Evolutionary conservation across 345 rosid genomes (phyloP).

Genomic region (Aquilaria sinensis): DNA sequence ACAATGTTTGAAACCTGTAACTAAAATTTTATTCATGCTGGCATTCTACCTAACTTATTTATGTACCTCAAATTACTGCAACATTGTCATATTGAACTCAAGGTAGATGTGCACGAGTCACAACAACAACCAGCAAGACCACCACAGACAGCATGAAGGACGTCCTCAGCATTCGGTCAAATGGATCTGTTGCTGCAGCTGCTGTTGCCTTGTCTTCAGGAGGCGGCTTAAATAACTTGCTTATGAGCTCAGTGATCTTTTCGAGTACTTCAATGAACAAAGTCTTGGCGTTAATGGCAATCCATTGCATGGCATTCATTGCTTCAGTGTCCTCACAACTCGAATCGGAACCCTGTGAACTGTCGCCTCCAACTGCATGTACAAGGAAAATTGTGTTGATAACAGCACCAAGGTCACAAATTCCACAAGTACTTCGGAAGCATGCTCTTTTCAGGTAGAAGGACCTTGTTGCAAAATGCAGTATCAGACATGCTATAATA

Average conservation of each 20-base stretch:
- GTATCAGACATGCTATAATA: no score
- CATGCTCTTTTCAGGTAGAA: no score
- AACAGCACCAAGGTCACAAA: background rate
- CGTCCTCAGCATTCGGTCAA: constrained; percentile 24
- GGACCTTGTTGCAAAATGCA: no score
- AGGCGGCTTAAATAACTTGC: constrained; percentile 20
- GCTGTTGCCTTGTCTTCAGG: constrained; percentile 1
- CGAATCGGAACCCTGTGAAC: constrained; percentile 20
- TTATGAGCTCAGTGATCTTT: constrained; percentile 25
- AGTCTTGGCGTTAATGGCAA: constrained; percentile 25
- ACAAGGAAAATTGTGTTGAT: background rate
- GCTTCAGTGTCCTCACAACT: constrained; percentile 24
- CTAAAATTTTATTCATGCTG: no score
- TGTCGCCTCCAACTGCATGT: constrained; percentile 26
- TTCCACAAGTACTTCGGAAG: background rate
- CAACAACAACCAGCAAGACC: constrained; percentile 32
- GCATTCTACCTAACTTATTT: no score
- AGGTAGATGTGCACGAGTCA: constrained; percentile 18
- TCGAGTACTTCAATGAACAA: constrained; percentile 26
- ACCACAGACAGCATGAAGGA: constrained; percentile 33
- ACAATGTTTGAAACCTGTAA: no score
- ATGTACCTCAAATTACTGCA: no score
- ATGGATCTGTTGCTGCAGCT: constrained; percentile 11
- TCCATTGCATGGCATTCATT: constrained; percentile 24
- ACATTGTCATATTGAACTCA: background rate